These are phyloP conservation scores for Coemansia sp. DNA, from an alignment of 192 early-diverging fungal genomes.

Conservation along the genomic window DNA sequence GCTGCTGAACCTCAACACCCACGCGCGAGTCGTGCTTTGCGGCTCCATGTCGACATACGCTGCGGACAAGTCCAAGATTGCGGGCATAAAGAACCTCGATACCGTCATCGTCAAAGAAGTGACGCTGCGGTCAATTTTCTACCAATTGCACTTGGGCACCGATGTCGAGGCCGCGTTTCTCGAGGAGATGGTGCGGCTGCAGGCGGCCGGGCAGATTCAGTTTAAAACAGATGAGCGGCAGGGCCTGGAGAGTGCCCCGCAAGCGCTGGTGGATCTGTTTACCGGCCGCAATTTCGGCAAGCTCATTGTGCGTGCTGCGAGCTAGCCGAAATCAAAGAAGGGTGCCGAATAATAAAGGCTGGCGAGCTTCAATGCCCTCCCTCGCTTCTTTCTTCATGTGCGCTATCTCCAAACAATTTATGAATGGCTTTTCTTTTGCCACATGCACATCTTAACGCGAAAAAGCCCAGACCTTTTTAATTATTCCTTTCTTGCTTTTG, in stretches of 20 bases:
- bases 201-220: conserved; percentile 60
- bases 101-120: conserved; percentile 59
- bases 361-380: neutral
- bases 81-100: conserved; percentile 59
- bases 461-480: neutral
- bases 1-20: conserved; percentile 58
- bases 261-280: conserved; percentile 63
- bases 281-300: conserved; percentile 70
- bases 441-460: neutral
- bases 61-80: conserved; percentile 38
- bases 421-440: neutral
- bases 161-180: conserved; percentile 52
- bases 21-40: conserved; percentile 68
- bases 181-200: conserved; percentile 56
- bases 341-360: neutral
- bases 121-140: conserved; percentile 64
- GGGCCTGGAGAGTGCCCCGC: conserved; percentile 66
- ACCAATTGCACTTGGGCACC: conserved; percentile 49
- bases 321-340: neutral
- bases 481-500: neutral
- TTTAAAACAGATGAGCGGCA: conserved; percentile 57
- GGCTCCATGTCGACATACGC: conserved; percentile 78
- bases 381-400: neutral
- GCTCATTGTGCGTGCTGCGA: conserved; percentile 26
- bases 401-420: neutral